These are phyloP conservation scores for Nicotiana benthamiana DNA, from an alignment of 257 asterid genomes.

Conservation along the genomic window DNA sequence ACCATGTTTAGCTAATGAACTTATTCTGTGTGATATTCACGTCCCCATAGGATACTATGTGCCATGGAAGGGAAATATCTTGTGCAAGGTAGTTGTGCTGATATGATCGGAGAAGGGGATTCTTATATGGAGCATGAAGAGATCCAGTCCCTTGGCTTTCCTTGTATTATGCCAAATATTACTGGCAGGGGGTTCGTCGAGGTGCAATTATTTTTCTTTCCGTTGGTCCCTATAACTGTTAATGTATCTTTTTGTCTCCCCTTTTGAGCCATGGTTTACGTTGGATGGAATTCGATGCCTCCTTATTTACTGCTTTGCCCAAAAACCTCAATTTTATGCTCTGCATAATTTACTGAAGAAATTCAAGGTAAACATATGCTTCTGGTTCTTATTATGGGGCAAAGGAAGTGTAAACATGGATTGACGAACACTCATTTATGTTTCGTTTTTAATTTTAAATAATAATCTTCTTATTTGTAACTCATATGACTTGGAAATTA, in stretches of 20 bases:
- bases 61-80: constrained; percentile 65
- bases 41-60: constrained; percentile 47
- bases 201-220: constrained; percentile 30
- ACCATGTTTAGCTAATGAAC: neutral
- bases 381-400: neutral
- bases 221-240: neutral
- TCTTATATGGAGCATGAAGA: constrained; percentile 32
- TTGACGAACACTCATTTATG: neutral
- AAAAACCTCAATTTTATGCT: neutral
- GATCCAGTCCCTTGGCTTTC: constrained; percentile 53
- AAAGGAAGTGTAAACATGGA: neutral
- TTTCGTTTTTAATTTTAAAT: neutral
- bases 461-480: neutral
- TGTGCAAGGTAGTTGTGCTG: constrained; percentile 45
- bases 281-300: neutral
- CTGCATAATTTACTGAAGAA: neutral
- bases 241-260: neutral
- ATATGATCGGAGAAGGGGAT: constrained; percentile 28
- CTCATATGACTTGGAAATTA: neutral
- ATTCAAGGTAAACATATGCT: neutral
- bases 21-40: neutral
- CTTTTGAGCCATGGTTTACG: neutral
- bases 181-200: constrained; percentile 89
- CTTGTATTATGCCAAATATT: constrained; percentile 51
- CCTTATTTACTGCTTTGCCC: neutral